Evolutionary conservation across 2,329 filamentous ascomycete genomes (phyloP).

Genomic region (Domatiomyces globalis): DNA sequence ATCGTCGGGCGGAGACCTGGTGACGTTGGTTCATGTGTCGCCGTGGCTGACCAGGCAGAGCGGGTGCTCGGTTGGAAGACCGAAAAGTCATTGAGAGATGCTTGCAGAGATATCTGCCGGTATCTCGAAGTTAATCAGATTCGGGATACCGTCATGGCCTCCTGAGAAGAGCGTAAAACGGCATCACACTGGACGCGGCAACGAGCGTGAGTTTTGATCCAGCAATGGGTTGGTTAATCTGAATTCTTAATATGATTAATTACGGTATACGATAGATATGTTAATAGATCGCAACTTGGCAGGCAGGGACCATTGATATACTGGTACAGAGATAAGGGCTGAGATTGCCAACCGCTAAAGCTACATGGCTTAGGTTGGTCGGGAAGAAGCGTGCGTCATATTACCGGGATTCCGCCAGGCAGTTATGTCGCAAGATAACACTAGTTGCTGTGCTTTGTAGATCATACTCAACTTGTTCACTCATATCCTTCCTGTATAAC

Average conservation of each 20-base stretch:
- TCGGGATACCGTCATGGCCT: not conserved
- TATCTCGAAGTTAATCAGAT: conserved; percentile 4
- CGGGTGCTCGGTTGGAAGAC: conserved; percentile 41
- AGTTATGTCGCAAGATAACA: not conserved
- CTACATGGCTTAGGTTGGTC: not conserved
- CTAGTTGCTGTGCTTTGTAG: not conserved
- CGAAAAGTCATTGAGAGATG: conserved; percentile 25
- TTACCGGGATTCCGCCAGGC: too few relatives aligned
- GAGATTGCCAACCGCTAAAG: not conserved
- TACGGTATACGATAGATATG: not conserved
- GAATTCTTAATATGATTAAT: not conserved
- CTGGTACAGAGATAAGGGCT: not conserved
- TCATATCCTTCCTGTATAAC: not conserved
- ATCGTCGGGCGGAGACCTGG: conserved; percentile 24
- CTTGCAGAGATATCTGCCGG: conserved; percentile 22
- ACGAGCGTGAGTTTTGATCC: not conserved
- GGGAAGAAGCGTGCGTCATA: not conserved
- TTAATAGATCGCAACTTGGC: not conserved
- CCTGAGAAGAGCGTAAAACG: not conserved
- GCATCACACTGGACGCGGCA: not conserved
- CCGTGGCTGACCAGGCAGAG: conserved; percentile 26
- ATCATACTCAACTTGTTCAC: not conserved
- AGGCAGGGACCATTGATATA: not conserved
- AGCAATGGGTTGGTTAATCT: not conserved
- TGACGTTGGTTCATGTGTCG: conserved; percentile 28